These are phyloP conservation scores for Fomitopsis pulvina DNA, from an alignment of 768 basidiomycete species.

Conservation along the genomic window DNA sequence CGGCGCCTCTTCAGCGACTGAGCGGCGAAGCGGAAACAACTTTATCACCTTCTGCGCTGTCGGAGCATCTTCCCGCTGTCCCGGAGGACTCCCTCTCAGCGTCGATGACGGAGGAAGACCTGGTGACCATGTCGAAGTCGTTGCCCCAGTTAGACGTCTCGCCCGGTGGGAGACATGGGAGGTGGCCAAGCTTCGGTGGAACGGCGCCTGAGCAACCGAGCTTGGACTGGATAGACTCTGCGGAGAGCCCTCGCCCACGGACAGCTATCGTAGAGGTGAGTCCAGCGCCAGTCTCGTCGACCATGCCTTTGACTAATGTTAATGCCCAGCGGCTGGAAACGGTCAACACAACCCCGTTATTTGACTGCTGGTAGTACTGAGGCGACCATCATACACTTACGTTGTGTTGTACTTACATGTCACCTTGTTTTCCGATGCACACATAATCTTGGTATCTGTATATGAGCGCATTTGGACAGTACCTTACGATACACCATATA, in stretches of 20 bases:
- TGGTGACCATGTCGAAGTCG: slow-evolving; percentile 71
- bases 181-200: slow-evolving; percentile 28
- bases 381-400: not conserved
- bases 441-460: not conserved
- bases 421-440: slow-evolving; percentile 7
- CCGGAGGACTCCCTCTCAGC: slow-evolving; percentile 42
- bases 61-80: slow-evolving; percentile 43
- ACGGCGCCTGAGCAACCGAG: slow-evolving; percentile 25
- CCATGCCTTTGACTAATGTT: slow-evolving; percentile 2
- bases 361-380: slow-evolving; percentile 45
- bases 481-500: slow-evolving; percentile 11
- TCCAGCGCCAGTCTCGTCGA: slow-evolving; percentile 2
- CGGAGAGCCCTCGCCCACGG: slow-evolving; percentile 39
- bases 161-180: slow-evolving; percentile 27
- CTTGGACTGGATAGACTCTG: slow-evolving; percentile 37
- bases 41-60: slow-evolving; percentile 50
- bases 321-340: slow-evolving; percentile 61
- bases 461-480: slow-evolving; percentile 1
- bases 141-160: slow-evolving; percentile 61
- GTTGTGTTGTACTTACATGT: slow-evolving; percentile 1
- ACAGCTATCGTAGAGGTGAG: slow-evolving; percentile 70
- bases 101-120: slow-evolving; percentile 60
- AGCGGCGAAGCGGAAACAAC: slow-evolving; percentile 5
- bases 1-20: not conserved
- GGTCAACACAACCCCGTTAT: slow-evolving; percentile 59